Conservation (phyloP, 257 asterid genomes). For the Lycium barbarum region DNA sequence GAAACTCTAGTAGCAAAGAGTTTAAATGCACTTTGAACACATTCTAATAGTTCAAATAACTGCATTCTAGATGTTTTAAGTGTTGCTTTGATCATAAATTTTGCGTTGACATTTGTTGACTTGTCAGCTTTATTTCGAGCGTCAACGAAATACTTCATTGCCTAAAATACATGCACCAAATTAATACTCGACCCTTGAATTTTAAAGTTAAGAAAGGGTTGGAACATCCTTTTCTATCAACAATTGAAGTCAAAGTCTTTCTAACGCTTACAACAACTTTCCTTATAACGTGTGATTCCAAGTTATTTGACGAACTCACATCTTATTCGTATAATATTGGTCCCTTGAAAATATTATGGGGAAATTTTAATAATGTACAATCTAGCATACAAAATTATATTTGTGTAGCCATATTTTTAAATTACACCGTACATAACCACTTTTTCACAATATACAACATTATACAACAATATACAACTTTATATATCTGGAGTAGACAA, state of each 20-base stretch:
- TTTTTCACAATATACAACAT: too few species aligned
- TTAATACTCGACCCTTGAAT: not conserved
- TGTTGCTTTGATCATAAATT: not conserved
- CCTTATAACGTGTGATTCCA: not conserved
- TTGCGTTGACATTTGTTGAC: not conserved
- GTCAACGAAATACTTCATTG: not conserved
- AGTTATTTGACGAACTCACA: not conserved
- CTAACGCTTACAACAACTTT: not conserved
- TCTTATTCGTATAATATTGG: not conserved
- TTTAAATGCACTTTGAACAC: too few species aligned
- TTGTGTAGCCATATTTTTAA: too few species aligned
- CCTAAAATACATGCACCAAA: not conserved
- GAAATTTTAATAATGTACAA: too few species aligned
- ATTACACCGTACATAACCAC: too few species aligned
- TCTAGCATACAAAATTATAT: too few species aligned
- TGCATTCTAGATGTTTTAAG: not conserved
- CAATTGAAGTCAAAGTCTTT: slow-evolving; percentile 4
- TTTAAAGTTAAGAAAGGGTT: not conserved
- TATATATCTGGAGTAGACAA: too few species aligned
- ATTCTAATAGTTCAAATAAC: not conserved
- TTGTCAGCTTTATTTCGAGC: not conserved
- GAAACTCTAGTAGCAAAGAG: too few species aligned
- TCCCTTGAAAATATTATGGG: too few species aligned
- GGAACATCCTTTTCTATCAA: not conserved
- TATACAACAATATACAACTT: too few species aligned